Percentiles rank a stretch among this genome's conserved stretches.
Conservation (phyloP, 1,139 yeast genomes). For the Protomyces inundatus region DNA sequence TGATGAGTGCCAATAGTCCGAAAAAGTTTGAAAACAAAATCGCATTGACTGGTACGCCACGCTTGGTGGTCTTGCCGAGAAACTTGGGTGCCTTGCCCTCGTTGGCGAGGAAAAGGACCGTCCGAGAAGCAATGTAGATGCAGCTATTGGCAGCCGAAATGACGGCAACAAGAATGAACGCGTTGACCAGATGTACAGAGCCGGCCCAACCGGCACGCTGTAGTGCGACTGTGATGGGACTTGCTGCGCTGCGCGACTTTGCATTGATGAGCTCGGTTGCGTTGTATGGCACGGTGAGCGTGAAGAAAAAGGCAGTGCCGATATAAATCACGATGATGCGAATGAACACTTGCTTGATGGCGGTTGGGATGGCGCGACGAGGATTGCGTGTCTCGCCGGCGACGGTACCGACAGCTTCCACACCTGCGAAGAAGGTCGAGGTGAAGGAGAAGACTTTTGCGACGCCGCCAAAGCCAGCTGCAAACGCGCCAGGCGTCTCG, state of each 20-base stretch:
- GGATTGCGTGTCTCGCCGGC: conserved; percentile 77
- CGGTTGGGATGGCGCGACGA: conserved; percentile 68
- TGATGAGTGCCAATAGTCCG: conserved; percentile 62
- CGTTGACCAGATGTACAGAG: conserved; percentile 46
- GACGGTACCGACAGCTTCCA: conserved; percentile 69
- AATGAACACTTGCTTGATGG: conserved; percentile 68
- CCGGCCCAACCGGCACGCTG: conserved; percentile 53
- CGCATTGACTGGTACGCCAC: conserved; percentile 63
- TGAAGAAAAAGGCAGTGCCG: conserved; percentile 59
- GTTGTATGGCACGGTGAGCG: conserved; percentile 68
- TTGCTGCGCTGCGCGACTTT: conserved; percentile 55
- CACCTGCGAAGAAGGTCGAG: conserved; percentile 41
- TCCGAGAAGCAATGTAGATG: conserved; percentile 70
- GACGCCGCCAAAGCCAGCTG: conserved; percentile 49
- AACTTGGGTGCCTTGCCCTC: conserved; percentile 57
- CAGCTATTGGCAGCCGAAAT: conserved; percentile 80
- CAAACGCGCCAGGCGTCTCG: conserved; percentile 40
- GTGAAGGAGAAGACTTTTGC: conserved; percentile 54
- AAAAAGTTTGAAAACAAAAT: conserved; percentile 56
- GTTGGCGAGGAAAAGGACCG: conserved; percentile 60
- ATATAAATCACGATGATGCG: conserved; percentile 69
- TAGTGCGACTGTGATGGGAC: conserved; percentile 66
- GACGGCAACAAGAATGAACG: conserved; percentile 62
- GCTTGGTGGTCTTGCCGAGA: conserved; percentile 50
- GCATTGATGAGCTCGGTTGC: conserved; percentile 55